These are phyloP conservation scores for Chamaenerion angustifolium DNA, from an alignment of 345 rosid genomes.

Conservation along the genomic window DNA sequence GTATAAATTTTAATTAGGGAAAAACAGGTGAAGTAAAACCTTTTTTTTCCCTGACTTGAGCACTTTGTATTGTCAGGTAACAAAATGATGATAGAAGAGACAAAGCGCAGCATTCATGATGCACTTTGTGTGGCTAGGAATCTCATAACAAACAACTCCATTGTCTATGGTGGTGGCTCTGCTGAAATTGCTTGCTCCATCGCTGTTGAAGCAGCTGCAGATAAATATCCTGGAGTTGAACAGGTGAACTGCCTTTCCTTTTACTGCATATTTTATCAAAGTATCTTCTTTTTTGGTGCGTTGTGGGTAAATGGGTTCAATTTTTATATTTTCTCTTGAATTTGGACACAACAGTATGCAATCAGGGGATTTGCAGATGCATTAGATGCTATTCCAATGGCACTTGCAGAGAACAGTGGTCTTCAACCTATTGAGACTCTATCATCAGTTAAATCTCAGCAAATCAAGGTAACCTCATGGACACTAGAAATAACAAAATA, in stretches of 20 bases:
- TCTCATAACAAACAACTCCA: constrained; percentile 83
- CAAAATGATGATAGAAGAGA: constrained; percentile 97
- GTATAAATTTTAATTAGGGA: constrained; percentile 15
- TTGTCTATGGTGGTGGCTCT: constrained; percentile 94
- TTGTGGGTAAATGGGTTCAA: too few relatives aligned
- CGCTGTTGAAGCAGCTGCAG: constrained; percentile 89
- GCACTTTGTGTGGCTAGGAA: constrained; percentile 91
- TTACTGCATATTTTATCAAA: too few relatives aligned
- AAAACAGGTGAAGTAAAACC: too few relatives aligned
- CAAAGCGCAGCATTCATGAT: constrained; percentile 93
- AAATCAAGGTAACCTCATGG: constrained; percentile 41
- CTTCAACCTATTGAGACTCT: constrained; percentile 89
- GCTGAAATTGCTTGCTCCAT: constrained; percentile 90
- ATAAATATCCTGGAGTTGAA: constrained; percentile 82
- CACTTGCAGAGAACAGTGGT: constrained; percentile 97
- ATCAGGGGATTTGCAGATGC: constrained; percentile 92
- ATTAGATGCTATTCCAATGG: constrained; percentile 77
- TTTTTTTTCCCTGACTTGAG: too few relatives aligned
- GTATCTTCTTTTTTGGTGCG: too few relatives aligned
- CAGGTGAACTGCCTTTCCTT: constrained; percentile 30
- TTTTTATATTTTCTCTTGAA: not conserved
- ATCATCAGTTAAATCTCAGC: constrained; percentile 89
- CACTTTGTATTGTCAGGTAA: constrained; percentile 34
- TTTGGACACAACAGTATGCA: constrained; percentile 52
- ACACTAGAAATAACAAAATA: too few relatives aligned